phyloP scores from a whole-genome alignment of 1,139 yeast genomes.

The Geotrichum fermentans region DNA sequence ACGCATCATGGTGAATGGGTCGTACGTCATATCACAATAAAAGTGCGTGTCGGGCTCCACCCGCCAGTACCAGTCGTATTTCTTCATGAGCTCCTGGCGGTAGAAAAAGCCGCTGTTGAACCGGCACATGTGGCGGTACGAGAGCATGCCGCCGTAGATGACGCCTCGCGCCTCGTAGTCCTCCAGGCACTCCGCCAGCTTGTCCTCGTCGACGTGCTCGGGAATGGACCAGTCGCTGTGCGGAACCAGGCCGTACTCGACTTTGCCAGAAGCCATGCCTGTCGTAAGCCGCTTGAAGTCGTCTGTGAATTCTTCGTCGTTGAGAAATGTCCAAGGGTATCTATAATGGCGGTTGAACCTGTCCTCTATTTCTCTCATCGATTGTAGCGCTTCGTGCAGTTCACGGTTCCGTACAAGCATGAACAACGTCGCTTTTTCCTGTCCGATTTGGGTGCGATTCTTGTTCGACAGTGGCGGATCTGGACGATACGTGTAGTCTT shows the following conservation, averaged over 20 bases:
- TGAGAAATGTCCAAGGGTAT: constrained; percentile 77
- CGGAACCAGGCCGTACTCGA: constrained; percentile 69
- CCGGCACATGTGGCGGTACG: constrained; percentile 81
- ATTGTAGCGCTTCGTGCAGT: constrained; percentile 54
- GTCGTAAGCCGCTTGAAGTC: constrained; percentile 56
- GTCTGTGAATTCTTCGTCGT: constrained; percentile 61
- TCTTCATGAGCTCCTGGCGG: constrained; percentile 59
- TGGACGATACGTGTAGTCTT: constrained; percentile 26
- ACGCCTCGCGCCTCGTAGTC: constrained; percentile 56
- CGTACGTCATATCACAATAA: constrained; percentile 60
- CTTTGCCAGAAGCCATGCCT: constrained; percentile 78
- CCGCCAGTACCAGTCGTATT: constrained; percentile 84
- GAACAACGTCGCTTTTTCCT: constrained; percentile 59
- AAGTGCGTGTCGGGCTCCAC: constrained; percentile 89
- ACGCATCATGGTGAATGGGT: constrained; percentile 84
- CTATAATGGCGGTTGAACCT: constrained; percentile 62
- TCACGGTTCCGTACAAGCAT: constrained; percentile 72
- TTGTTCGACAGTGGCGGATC: constrained; percentile 25
- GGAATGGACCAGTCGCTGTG: constrained; percentile 69
- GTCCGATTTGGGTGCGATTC: constrained; percentile 41
- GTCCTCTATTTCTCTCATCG: constrained; percentile 63
- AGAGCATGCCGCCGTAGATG: constrained; percentile 68
- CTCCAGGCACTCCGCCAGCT: constrained; percentile 47
- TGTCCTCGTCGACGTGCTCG: constrained; percentile 41
- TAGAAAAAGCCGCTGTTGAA: constrained; percentile 81